Evolutionary conservation across 305 asterid genomes (phyloP), one percentile per base, ranked within the genome.

Genomic region (Lippia alba): DNA sequence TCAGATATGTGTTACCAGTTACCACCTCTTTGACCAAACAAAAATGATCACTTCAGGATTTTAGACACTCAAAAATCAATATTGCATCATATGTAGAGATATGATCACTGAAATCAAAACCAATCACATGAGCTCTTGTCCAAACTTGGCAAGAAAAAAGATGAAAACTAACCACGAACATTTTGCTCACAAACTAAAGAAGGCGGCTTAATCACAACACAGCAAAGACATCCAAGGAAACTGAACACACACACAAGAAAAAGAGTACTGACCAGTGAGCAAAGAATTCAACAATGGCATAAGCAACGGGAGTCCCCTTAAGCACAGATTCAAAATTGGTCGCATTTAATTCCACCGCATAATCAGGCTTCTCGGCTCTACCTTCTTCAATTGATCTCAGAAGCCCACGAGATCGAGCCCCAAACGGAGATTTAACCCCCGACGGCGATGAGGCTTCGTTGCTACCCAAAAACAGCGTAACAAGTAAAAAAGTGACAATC

Each of bases 201-300:
- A 36, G 5, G 41, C 9, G 41, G 5, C 6, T 36, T 4, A 4
- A 17, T 53, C n/a, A 62, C 19, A 80, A 19, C 49, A 46, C 56
- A 62, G 12, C 49, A 15, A 40, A 70, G 3, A 70, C 54, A 36
- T 18, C 55, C 69, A 24, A 24, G 30, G 30, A n/a, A n/a, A n/a
- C n/a, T n/a, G n/a, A n/a, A n/a, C n/a, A n/a, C n/a, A n/a, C n/a
- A n/a, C n/a, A n/a, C 8, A 41, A 50, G 56, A 44, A 41, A 12
- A 12, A 15, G 15, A 44, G 32, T 30, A 70, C 91, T 81, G 62
- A 92, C 98, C 98, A 92, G 75, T 87, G 84, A 41, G 98, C 98
- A 74, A 81, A 92, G 82, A 92, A 92, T 77, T 92, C 98, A 67
- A 92, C 96, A 71, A 92, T 55, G 54, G 96, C 92, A 62, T 76